Base-by-base conservation (phyloP, 495 filamentous ascomycete genomes). In the Schizothecium vesticola region DNA sequence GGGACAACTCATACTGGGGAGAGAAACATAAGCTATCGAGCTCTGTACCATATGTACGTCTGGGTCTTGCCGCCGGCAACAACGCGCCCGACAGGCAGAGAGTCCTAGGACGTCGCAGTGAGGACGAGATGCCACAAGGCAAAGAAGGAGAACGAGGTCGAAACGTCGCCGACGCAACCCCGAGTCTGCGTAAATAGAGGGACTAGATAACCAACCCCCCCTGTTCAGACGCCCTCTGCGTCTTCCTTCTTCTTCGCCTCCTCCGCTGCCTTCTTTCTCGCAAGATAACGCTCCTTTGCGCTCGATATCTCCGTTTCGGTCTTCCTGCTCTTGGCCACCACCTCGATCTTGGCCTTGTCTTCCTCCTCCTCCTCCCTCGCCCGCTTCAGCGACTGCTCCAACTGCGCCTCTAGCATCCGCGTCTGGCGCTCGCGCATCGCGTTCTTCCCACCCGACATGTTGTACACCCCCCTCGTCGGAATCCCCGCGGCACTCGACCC, bases 211-310 rank as follows among this genome's bases (percentile, higher is more conserved):
- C 57, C 22, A 63, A 25, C 56, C 4, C 24, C 24, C 21, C 31
- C 57, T 22, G 21, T 23, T 29, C 63, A 67, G 4, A 62, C 24
- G 10, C 24, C 31, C 64, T 76, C 77, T 6, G 65, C 72, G 10
- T 64, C 10, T 10, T 74, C 85, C 58, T 83, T 83, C 73, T 83
- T 86, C 77, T 86, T 86, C 2, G 83, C 88, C 71, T 89, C 87
- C 70, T 91, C 91, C n/a, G 89, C 87, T 70, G 92, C 91, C 69
- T 81, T 85, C 82, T 96, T 97, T 76, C 94, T 82, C 65, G 91
- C 90, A 70, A 97, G 78, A 77, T 93, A 97, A 68, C 94, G 84
- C 82, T 97, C 94, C 77, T 87, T 90, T 8, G 94, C 94, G 75
- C 91, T 91, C 75, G 84, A 90, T 29, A 98, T 91, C 72, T 99